These are phyloP conservation scores for Eimeria mitis DNA, from an alignment of 169 alveolate genomes.

Conservation along the genomic window DNA sequence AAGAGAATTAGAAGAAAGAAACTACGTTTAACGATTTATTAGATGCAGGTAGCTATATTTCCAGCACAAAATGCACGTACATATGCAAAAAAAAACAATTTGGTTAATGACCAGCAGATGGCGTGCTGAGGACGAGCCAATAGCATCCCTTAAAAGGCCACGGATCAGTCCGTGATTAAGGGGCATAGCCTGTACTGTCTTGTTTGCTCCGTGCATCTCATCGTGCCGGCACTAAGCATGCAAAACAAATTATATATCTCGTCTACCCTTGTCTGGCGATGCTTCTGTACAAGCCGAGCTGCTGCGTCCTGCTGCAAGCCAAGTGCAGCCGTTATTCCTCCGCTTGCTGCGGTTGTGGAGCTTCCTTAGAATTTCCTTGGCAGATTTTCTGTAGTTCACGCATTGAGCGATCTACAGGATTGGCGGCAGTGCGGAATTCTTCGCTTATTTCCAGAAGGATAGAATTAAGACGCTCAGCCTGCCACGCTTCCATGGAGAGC, in stretches of 20 bases:
- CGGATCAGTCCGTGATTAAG: not conserved
- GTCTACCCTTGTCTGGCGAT: not conserved
- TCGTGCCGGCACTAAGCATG: not conserved
- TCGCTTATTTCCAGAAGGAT: slow-evolving; percentile 47
- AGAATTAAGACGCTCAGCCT: slow-evolving; percentile 64
- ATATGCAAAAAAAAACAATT: too few relatives aligned
- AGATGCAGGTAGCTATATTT: too few relatives aligned
- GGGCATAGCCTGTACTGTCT: not conserved
- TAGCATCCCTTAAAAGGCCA: not conserved
- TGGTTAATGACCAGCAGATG: not conserved
- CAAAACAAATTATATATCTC: not conserved
- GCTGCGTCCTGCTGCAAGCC: not conserved
- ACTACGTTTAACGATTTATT: too few relatives aligned
- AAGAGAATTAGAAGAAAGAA: not conserved
- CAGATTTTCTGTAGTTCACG: slow-evolving; percentile 42
- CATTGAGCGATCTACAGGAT: slow-evolving; percentile 56
- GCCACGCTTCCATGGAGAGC: slow-evolving; percentile 67
- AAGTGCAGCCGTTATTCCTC: slow-evolving; percentile 6
- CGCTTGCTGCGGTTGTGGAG: slow-evolving; percentile 9
- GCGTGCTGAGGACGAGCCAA: not conserved
- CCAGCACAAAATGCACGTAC: not conserved
- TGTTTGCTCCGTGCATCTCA: not conserved
- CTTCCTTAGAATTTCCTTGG: slow-evolving; percentile 27
- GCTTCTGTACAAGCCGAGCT: not conserved
- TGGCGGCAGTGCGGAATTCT: slow-evolving; percentile 63